phyloP scores from a whole-genome alignment of 202 grass and related monocot species.

The Eragrostis tef region DNA sequence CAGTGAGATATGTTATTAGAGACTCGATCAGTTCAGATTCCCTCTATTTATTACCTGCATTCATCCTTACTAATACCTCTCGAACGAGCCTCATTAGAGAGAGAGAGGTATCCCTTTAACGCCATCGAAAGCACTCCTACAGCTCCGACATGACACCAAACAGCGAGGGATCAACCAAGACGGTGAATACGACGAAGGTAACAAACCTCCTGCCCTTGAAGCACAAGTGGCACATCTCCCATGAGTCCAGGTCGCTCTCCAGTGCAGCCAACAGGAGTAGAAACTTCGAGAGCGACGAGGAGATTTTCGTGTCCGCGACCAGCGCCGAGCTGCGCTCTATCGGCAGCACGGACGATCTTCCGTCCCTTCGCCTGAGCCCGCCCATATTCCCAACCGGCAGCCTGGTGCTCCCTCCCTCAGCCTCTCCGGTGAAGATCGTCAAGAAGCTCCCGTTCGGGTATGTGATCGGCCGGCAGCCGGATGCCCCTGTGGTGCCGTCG shows the following conservation, averaged over 20 bases:
- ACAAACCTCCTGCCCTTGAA: neutral
- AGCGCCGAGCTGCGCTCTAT: slow-evolving; percentile 26
- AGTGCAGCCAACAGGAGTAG: neutral
- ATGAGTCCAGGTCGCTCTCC: neutral
- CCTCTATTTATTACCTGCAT: neutral
- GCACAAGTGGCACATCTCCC: neutral
- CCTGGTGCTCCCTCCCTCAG: neutral
- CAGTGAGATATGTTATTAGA: neutral
- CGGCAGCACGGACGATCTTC: neutral
- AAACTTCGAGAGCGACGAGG: slow-evolving; percentile 18
- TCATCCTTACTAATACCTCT: neutral
- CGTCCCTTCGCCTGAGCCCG: slow-evolving; percentile 21
- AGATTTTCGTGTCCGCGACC: slow-evolving; percentile 31
- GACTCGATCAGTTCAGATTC: neutral
- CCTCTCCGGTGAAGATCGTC: slow-evolving; percentile 24
- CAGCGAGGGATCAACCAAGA: neutral
- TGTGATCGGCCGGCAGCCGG: slow-evolving; percentile 33
- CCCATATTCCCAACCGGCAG: slow-evolving; percentile 39
- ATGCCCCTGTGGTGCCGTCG: neutral
- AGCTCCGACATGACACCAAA: neutral
- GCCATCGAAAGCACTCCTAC: slow-evolving; percentile 10
- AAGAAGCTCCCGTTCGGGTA: slow-evolving; percentile 46
- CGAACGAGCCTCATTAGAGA: too few species aligned
- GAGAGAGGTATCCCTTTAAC: too few species aligned
- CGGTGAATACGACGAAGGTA: too few species aligned